These are phyloP conservation scores for Mycothermus thermophilus DNA, from an alignment of 495 filamentous ascomycete genomes.

Conservation along the genomic window DNA sequence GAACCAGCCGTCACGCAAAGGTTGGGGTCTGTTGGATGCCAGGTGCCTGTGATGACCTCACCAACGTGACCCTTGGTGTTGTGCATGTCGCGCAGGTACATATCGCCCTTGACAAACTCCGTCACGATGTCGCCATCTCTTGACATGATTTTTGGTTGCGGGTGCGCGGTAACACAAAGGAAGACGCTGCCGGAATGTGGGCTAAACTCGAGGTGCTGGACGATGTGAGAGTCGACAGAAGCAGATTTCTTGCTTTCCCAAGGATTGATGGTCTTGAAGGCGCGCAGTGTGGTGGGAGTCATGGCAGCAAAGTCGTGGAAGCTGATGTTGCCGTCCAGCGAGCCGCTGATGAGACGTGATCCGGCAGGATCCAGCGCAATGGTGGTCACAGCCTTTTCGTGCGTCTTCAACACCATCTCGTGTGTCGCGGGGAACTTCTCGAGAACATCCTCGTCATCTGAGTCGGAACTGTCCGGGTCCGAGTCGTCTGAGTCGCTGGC, in stretches of 20 bases:
- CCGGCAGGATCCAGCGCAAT: constrained; percentile 75
- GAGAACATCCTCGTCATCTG: constrained; percentile 55
- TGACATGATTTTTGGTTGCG: constrained; percentile 77
- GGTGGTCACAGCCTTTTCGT: constrained; percentile 77
- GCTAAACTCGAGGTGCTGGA: constrained; percentile 79
- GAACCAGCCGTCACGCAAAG: constrained; percentile 79
- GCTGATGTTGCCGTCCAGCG: constrained; percentile 80
- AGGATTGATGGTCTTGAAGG: constrained; percentile 88
- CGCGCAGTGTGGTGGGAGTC: constrained; percentile 83
- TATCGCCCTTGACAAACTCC: constrained; percentile 92
- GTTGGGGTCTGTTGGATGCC: constrained; percentile 74
- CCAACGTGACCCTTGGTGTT: constrained; percentile 94
- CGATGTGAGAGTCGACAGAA: constrained; percentile 67
- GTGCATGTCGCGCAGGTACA: constrained; percentile 93
- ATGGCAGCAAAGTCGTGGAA: constrained; percentile 91
- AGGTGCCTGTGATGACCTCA: constrained; percentile 72
- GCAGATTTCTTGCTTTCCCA: constrained; percentile 55
- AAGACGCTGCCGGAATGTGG: constrained; percentile 66
- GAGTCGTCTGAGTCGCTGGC: constrained; percentile 28
- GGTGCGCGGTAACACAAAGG: constrained; percentile 70
- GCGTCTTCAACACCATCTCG: constrained; percentile 80
- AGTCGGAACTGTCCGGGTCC: constrained; percentile 40
- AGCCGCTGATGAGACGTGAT: constrained; percentile 71
- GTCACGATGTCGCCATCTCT: constrained; percentile 74
- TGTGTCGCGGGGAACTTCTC: constrained; percentile 92